phyloP scores from a whole-genome alignment of 2,329 filamentous ascomycete species.

The Tolypocladium nubicola region DNA sequence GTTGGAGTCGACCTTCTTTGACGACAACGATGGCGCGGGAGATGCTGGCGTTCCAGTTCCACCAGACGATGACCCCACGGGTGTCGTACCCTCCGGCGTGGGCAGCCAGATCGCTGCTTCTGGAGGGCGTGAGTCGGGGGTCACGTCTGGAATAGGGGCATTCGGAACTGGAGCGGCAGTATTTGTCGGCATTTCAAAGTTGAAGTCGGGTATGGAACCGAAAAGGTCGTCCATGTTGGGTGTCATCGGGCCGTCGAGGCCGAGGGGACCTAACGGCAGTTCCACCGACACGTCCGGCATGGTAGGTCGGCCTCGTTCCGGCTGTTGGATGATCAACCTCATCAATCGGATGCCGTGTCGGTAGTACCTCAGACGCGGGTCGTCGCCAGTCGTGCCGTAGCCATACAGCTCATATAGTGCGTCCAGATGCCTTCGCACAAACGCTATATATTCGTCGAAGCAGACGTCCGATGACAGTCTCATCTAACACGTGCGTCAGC shows the following conservation, averaged over 20 bases:
- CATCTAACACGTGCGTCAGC: slow-evolving; percentile 15
- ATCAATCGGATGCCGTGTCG: slow-evolving; percentile 28
- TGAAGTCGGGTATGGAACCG: slow-evolving; percentile 8
- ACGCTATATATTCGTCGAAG: slow-evolving; percentile 30
- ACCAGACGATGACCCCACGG: not conserved
- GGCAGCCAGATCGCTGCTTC: not conserved
- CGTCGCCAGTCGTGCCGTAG: slow-evolving; percentile 1
- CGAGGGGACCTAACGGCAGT: not conserved
- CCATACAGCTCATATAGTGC: slow-evolving; percentile 25
- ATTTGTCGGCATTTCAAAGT: slow-evolving; percentile 4
- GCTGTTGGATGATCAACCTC: slow-evolving; percentile 23
- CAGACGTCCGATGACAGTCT: slow-evolving; percentile 23
- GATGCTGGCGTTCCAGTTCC: not conserved
- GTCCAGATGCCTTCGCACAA: slow-evolving; percentile 31
- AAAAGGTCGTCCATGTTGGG: slow-evolving; percentile 11
- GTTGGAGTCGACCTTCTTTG: slow-evolving; percentile 26
- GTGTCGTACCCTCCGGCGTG: not conserved
- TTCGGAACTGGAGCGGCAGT: not conserved
- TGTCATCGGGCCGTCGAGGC: not conserved
- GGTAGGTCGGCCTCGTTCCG: not conserved
- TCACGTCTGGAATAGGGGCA: slow-evolving; percentile 1
- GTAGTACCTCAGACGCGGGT: slow-evolving; percentile 31
- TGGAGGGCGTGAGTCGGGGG: slow-evolving; percentile 3
- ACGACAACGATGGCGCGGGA: not conserved
- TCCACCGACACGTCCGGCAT: not conserved